phyloP scores from a whole-genome alignment of 768 basidiomycete species.

The Amanita pseudoporphyria region DNA sequence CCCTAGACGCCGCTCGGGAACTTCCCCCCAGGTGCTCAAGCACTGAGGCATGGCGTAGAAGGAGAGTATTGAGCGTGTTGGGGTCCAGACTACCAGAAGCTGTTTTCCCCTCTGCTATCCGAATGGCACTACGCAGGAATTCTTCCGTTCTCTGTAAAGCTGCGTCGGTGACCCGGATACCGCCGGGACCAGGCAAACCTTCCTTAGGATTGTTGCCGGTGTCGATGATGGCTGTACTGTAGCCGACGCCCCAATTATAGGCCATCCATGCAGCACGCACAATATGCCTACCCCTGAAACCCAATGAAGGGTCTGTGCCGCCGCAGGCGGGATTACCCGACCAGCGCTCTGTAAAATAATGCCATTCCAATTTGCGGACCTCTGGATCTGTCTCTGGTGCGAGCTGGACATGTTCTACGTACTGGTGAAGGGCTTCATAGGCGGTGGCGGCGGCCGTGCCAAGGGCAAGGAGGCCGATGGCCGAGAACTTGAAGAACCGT shows the following conservation, averaged over 20 bases:
- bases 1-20: constrained; percentile 42
- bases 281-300: constrained; percentile 48
- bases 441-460: constrained; percentile 33
- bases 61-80: constrained; percentile 44
- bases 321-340: constrained; percentile 39
- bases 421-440: constrained; percentile 52
- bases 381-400: constrained; percentile 42
- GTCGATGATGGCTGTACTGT: constrained; percentile 25
- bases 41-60: constrained; percentile 42
- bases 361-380: constrained; percentile 57
- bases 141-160: constrained; percentile 42
- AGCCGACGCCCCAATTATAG: constrained; percentile 50
- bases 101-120: constrained; percentile 31
- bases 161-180: constrained; percentile 41
- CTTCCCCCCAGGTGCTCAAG: constrained; percentile 53
- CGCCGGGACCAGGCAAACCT: constrained; percentile 19
- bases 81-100: constrained; percentile 34
- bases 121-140: constrained; percentile 41
- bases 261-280: constrained; percentile 68
- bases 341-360: constrained; percentile 54
- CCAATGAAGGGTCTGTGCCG: constrained; percentile 68
- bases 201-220: constrained; percentile 26
- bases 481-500: constrained; percentile 40
- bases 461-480: constrained; percentile 33
- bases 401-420: constrained; percentile 49